Evolutionary conservation across 2,329 filamentous ascomycete genomes (phyloP).

Genomic region (Cladosporium halotolerans): DNA sequence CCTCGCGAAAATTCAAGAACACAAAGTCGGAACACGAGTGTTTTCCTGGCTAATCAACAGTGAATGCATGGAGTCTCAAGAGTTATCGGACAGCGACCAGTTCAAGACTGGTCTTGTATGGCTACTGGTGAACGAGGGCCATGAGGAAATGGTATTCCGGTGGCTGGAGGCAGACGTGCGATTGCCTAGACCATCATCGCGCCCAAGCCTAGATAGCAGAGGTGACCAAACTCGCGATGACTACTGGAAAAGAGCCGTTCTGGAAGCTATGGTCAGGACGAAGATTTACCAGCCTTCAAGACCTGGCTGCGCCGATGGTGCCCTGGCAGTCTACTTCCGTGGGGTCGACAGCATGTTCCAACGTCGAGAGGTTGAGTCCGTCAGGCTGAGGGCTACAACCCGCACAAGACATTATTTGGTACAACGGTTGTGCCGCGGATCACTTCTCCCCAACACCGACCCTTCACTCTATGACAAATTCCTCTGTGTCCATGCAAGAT

Average conservation of each 20-base stretch:
- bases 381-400: background rate
- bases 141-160: slow-evolving; percentile 25
- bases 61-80: slow-evolving; percentile 14
- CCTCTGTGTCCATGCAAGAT: background rate
- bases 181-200: background rate
- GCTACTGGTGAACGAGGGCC: slow-evolving; percentile 24
- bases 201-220: background rate
- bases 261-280: slow-evolving; percentile 13
- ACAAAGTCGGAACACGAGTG: slow-evolving; percentile 23
- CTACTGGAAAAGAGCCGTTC: slow-evolving; percentile 20
- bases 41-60: slow-evolving; percentile 27
- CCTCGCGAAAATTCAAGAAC: slow-evolving; percentile 12
- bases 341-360: slow-evolving; percentile 5
- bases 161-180: slow-evolving; percentile 22
- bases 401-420: background rate
- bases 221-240: slow-evolving; percentile 6
- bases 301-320: slow-evolving; percentile 9
- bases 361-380: background rate
- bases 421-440: background rate
- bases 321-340: slow-evolving; percentile 15
- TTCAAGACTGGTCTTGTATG: slow-evolving; percentile 21
- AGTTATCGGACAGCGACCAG: slow-evolving; percentile 17
- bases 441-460: background rate
- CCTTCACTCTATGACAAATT: slow-evolving; percentile 1
- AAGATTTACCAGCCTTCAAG: slow-evolving; percentile 5